Evolutionary conservation across 805 yeast species (phyloP), one percentile per base, ranked within the genome.

Genomic region (Nakazawaea wyomingensis): DNA sequence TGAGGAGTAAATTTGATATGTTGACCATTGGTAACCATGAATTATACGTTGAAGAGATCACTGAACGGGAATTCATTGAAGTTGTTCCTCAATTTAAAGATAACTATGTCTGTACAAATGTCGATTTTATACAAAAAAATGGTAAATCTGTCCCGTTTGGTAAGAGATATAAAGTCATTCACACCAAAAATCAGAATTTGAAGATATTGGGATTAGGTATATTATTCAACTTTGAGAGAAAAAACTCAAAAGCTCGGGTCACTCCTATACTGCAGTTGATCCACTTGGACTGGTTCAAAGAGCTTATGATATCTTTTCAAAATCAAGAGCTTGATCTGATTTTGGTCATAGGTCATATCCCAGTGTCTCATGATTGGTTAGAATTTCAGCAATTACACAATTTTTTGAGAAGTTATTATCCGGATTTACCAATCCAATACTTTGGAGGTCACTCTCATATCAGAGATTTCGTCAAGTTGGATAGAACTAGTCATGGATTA

Each of bases 371-470:
- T 43, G 60, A 61, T 27, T 80, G 82, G 81, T 51, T 56, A 3
- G 89, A 83, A 55, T 55, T 77, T 48, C 61, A 62, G 45, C 45
- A 61, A 3, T 57, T 82, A 32, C 80, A 80, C 50, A 34, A 54
- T 0, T 60, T 59, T 5, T 60, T 91, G 21, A 73, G 97, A 47
- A 46, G 57, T 20, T 64, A 61, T 21, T 84, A 76, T 53, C 91
- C 95, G 5, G 57, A 69, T 24, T 70, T 73, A 0, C 66, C 79
- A 0, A 84, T 91, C 41, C 96, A 88, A 58, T 86, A 84, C 53
- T 82, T 91, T 61, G 98, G 97, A 1, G 98, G 97, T 1, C 98
- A 91, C 62, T 80, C 95, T 22, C 98, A 91, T 57, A 79, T 91
- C 13, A 69, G 98, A 48, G 98, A 91, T 60, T 91, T 83, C 60